Conservation (phyloP, 2,329 filamentous ascomycete species). For the Sporothrix mexicana region DNA sequence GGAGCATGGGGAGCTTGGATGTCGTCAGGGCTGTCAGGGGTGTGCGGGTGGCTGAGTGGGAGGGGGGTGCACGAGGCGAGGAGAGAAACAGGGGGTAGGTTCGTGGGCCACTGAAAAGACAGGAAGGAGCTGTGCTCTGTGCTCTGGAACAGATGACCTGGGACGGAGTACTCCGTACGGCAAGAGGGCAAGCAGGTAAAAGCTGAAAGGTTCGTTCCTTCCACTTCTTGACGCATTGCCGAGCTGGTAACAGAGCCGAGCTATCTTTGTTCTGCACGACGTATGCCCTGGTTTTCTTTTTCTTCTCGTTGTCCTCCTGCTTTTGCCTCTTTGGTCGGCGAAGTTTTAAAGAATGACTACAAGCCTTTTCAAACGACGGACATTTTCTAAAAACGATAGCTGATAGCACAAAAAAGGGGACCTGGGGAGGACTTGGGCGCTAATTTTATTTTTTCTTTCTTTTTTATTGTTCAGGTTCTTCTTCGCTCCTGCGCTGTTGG, state of each 20-base stretch:
- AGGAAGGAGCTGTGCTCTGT: constrained; percentile 19
- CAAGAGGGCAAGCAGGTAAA: constrained; percentile 8
- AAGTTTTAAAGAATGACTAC: neutral
- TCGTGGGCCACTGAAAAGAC: neutral
- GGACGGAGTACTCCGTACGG: constrained; percentile 15
- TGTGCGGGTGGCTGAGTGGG: constrained; percentile 35
- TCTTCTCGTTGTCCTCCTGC: neutral
- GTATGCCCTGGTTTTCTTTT: no score
- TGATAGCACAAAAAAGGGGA: constrained; percentile 2
- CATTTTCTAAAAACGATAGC: neutral
- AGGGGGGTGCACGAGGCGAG: constrained; percentile 19
- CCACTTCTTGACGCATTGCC: constrained; percentile 9
- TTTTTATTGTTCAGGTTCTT: neutral
- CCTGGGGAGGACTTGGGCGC: neutral
- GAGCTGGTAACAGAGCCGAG: neutral
- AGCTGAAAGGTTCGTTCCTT: constrained; percentile 18
- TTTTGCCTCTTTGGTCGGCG: constrained; percentile 15
- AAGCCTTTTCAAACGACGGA: neutral
- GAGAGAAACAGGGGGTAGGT: constrained; percentile 16
- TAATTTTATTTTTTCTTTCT: neutral
- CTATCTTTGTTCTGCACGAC: neutral
- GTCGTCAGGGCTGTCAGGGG: constrained; percentile 37
- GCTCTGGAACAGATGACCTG: constrained; percentile 8
- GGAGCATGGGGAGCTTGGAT: constrained; percentile 34
- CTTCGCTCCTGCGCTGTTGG: constrained; percentile 7